Percentiles rank a stretch among this genome's conserved stretches.
Conservation (phyloP, 2,329 filamentous ascomycete genomes). For the Pezicula carpinea region DNA sequence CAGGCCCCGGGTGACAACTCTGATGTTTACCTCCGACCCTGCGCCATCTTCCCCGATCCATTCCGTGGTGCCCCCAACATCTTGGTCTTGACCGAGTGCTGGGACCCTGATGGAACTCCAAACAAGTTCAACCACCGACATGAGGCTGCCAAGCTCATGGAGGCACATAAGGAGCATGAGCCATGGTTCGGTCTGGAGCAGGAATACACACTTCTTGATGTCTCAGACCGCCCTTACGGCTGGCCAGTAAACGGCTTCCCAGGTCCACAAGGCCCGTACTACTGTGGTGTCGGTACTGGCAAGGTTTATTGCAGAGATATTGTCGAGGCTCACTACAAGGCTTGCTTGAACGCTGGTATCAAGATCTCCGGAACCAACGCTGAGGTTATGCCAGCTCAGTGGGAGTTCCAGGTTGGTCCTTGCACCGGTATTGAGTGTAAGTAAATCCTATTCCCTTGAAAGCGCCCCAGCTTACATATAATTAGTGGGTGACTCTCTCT, state of each 20-base stretch:
- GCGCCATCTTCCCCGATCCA: constrained; percentile 85
- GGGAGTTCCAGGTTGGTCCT: constrained; percentile 96
- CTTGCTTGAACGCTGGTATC: constrained; percentile 77
- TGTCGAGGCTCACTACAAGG: constrained; percentile 91
- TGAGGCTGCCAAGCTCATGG: constrained; percentile 85
- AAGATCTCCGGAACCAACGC: constrained; percentile 98
- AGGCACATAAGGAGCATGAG: constrained; percentile 73
- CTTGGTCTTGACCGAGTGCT: constrained; percentile 90
- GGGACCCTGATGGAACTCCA: constrained; percentile 87
- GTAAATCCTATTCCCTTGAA: constrained; percentile 26
- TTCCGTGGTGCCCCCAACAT: constrained; percentile 89
- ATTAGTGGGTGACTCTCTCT: constrained; percentile 89
- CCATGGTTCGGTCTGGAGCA: constrained; percentile 99
- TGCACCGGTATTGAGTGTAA: constrained; percentile 78
- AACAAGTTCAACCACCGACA: constrained; percentile 99
- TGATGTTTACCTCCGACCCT: constrained; percentile 91
- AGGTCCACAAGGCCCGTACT: constrained; percentile 84
- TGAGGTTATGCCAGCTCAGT: constrained; percentile 97
- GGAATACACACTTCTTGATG: constrained; percentile 91
- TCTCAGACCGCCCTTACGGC: constrained; percentile 84
- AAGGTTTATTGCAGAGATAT: constrained; percentile 98
- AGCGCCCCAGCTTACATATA: constrained; percentile 19
- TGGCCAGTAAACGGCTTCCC: constrained; percentile 80
- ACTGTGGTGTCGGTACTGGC: constrained; percentile 95
- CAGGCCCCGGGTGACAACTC: constrained; percentile 95